phyloP scores from a whole-genome alignment of 345 rosid genomes.

The Bruguiera parviflora region DNA sequence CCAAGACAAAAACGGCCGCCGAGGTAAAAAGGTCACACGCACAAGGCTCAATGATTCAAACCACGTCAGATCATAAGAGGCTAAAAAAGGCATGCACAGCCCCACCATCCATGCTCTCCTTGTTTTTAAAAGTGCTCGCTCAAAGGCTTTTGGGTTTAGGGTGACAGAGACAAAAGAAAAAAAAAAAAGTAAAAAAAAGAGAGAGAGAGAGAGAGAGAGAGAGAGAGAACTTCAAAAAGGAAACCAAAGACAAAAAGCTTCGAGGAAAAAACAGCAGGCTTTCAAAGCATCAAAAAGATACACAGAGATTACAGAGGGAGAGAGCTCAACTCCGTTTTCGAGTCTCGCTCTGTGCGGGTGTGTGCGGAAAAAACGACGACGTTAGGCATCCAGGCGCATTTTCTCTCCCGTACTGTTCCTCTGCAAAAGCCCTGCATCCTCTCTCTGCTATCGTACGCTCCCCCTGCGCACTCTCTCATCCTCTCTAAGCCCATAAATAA shows the following conservation, averaged over 20 bases:
- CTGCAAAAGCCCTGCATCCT: not conserved
- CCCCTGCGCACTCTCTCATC: not conserved
- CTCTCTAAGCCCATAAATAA: not conserved
- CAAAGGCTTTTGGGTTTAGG: slow-evolving; percentile 16
- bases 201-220: too few relatives aligned
- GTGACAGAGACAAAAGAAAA: too few relatives aligned
- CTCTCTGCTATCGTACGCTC: slow-evolving; percentile 5
- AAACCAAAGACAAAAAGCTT: too few relatives aligned
- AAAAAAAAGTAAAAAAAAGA: too few relatives aligned
- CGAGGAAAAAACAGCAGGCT: too few relatives aligned
- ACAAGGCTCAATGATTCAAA: slow-evolving; percentile 38
- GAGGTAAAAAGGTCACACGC: not conserved
- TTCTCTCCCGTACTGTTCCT: not conserved
- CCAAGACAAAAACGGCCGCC: not conserved
- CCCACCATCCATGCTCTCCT: slow-evolving; percentile 12
- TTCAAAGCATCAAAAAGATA: too few relatives aligned
- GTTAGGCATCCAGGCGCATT: not conserved
- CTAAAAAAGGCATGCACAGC: slow-evolving; percentile 19
- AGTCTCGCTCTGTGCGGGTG: too few relatives aligned
- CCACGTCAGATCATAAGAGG: slow-evolving; percentile 23
- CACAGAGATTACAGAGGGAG: too few relatives aligned
- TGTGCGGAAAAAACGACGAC: not conserved
- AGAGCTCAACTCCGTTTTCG: too few relatives aligned
- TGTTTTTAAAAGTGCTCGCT: slow-evolving; percentile 29
- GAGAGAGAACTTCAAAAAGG: too few relatives aligned